These are phyloP conservation scores for Schwanniomyces polymorphus DNA, from an alignment of 805 yeast genomes.

Conservation along the genomic window DNA sequence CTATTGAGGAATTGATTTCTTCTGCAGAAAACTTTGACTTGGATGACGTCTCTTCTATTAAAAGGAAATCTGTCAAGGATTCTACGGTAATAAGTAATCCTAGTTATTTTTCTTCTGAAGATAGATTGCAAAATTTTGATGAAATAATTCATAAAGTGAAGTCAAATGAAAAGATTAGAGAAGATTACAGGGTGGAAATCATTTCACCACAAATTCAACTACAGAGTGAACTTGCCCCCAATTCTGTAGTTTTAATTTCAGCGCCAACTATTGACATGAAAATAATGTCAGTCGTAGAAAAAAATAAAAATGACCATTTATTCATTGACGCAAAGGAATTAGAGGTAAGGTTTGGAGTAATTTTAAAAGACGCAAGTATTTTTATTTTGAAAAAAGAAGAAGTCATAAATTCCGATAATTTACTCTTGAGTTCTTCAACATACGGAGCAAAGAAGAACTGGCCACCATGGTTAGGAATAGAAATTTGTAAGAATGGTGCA, in stretches of 20 bases:
- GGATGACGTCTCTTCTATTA: constrained; percentile 8
- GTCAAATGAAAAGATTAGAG: constrained; percentile 29
- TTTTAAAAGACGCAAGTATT: constrained; percentile 69
- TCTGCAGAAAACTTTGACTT: constrained; percentile 6
- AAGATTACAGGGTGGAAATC: constrained; percentile 38
- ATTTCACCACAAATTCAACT: constrained; percentile 46
- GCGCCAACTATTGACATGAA: constrained; percentile 72
- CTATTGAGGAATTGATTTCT: constrained; percentile 33
- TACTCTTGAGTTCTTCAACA: constrained; percentile 42
- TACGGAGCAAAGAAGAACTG: constrained; percentile 68
- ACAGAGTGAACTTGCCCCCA: constrained; percentile 38
- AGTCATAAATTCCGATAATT: constrained; percentile 30
- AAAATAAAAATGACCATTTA: constrained; percentile 30
- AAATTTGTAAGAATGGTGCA: constrained; percentile 49
- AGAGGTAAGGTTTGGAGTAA: constrained; percentile 68
- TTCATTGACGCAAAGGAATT: constrained; percentile 34
- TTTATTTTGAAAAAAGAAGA: constrained; percentile 62
- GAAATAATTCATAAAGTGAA: constrained; percentile 22
- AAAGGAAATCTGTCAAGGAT: background rate
- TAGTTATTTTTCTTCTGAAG: constrained; percentile 7
- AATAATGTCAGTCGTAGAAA: constrained; percentile 62
- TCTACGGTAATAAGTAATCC: background rate
- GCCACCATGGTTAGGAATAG: constrained; percentile 91
- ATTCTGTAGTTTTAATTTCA: constrained; percentile 65
- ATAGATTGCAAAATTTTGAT: constrained; percentile 32